These are phyloP conservation scores for Neophaeococcomyces mojaviensis DNA, from an alignment of 2,329 filamentous ascomycete genomes.

Conservation along the genomic window DNA sequence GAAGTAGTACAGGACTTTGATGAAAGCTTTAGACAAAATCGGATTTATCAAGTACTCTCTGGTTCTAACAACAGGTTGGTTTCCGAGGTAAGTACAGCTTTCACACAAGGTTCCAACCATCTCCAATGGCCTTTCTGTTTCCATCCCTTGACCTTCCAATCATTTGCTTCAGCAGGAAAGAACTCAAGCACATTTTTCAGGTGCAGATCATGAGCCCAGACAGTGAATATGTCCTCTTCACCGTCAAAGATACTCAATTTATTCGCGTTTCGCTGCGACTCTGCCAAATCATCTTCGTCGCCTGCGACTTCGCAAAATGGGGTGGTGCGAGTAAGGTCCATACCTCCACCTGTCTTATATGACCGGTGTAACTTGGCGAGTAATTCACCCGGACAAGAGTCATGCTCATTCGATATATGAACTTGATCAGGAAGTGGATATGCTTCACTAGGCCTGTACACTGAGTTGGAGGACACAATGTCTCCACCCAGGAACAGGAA, in stretches of 20 bases:
- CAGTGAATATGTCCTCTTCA: conserved; percentile 23
- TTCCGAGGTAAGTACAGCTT: no score
- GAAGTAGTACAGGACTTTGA: no score
- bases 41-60: no score
- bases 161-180: conserved; percentile 20
- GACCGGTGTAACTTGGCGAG: background rate
- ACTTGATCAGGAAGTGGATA: background rate
- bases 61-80: no score
- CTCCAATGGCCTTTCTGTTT: conserved; percentile 15
- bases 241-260: conserved; percentile 18
- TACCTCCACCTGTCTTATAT: background rate
- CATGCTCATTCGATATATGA: background rate
- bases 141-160: conserved; percentile 26
- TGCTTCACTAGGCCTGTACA: conserved; percentile 33
- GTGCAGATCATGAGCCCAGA: conserved; percentile 24
- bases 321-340: conserved; percentile 11
- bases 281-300: conserved; percentile 7
- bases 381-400: background rate
- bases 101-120: conserved; percentile 12
- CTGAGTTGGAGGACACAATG: conserved; percentile 37
- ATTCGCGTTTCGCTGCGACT: conserved; percentile 10
- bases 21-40: no score
- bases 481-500: conserved; percentile 49
- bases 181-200: conserved; percentile 21
- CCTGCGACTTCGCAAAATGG: conserved; percentile 24